Percentiles rank a stretch among this genome's conserved stretches.
Evolutionary conservation across 768 basidiomycete species (phyloP).

Genomic region (Pleurotus tuber-regium): DNA sequence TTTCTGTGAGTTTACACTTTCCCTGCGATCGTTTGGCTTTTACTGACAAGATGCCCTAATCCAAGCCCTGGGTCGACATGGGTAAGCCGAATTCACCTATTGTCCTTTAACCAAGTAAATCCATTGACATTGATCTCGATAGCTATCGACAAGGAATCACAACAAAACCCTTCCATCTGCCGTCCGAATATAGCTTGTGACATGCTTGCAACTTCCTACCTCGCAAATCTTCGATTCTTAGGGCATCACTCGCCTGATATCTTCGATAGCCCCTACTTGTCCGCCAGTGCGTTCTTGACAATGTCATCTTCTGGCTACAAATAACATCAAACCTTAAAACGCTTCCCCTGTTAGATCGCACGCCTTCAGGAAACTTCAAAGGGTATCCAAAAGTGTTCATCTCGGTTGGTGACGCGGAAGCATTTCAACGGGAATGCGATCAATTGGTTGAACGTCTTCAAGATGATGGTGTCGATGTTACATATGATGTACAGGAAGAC

Average conservation of each 20-base stretch:
- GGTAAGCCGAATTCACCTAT: slow-evolving; percentile 8
- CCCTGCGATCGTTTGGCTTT: background rate
- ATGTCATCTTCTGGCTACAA: background rate
- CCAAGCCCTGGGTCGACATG: slow-evolving; percentile 21
- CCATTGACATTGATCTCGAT: background rate
- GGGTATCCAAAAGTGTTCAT: slow-evolving; percentile 20
- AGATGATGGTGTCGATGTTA: slow-evolving; percentile 20
- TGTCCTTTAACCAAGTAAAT: background rate
- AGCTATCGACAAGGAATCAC: slow-evolving; percentile 17
- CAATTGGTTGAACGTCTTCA: slow-evolving; percentile 15
- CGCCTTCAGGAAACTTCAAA: slow-evolving; percentile 16
- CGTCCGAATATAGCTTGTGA: slow-evolving; percentile 18
- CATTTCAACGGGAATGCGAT: slow-evolving; percentile 19
- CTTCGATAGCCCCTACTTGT: slow-evolving; percentile 16
- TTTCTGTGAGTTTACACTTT: slow-evolving; percentile 14
- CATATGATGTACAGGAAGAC: slow-evolving; percentile 20
- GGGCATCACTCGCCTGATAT: slow-evolving; percentile 17
- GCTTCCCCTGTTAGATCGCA: no score
- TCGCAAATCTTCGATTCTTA: slow-evolving; percentile 16
- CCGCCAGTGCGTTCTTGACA: slow-evolving; percentile 14
- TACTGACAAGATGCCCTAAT: background rate
- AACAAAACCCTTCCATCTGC: background rate
- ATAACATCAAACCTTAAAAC: background rate
- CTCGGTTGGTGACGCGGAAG: slow-evolving; percentile 19
- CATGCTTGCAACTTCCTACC: slow-evolving; percentile 16